Base-by-base conservation (phyloP, 2,329 filamentous ascomycete species). In the Purpureocillium takamizusanense region DNA sequence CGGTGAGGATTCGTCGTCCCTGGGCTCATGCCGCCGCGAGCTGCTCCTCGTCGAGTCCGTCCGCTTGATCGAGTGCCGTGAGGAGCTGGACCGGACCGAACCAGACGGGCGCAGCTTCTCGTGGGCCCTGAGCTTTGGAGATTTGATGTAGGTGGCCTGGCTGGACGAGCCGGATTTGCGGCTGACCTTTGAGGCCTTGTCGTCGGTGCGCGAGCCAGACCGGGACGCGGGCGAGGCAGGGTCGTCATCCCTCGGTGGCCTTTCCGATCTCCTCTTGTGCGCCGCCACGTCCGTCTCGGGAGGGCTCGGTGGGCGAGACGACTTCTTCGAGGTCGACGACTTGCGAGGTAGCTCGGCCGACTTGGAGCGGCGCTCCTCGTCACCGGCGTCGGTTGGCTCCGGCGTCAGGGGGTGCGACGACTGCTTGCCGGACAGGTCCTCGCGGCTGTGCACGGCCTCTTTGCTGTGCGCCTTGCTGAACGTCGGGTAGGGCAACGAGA, bases 391-490 rank as follows among this genome's bases (percentile, higher is more conserved):
- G 16, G 83, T 87, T 16, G 81, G 71, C 43, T 87, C 82, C 14
- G 84, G 84, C 1, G 84, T 88, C 35, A 71, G 58, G 1, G 72
- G 72, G 39, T 77, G 60, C 45, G 53, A 57, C 17, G 39, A 40
- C 15, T 34, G 40, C 14, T 42, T 49, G 7, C 47, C 42, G 15
- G 61, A 56, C 35, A 74, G 48, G 38, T 76, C 69, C 33, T 80
- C 74, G 37, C 67, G 68, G 54, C 77, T 81, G 46, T 77, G 72
- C 38, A 95, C 76, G 33, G 79, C 77, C 64, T 95, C 90, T 60
- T 88, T 92, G 69, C 87, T 94, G 60, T 94, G 86, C 11, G 84
- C 84, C 63, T 94, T 95, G 63, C 85, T 92, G 61, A 94, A 87
- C 10, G 74, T 72, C 2, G 88, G 86, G 56, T 95, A 94, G 7